Evolutionary conservation across 2,329 filamentous ascomycete species (phyloP).

Genomic region (Penicillium verrucosum): DNA sequence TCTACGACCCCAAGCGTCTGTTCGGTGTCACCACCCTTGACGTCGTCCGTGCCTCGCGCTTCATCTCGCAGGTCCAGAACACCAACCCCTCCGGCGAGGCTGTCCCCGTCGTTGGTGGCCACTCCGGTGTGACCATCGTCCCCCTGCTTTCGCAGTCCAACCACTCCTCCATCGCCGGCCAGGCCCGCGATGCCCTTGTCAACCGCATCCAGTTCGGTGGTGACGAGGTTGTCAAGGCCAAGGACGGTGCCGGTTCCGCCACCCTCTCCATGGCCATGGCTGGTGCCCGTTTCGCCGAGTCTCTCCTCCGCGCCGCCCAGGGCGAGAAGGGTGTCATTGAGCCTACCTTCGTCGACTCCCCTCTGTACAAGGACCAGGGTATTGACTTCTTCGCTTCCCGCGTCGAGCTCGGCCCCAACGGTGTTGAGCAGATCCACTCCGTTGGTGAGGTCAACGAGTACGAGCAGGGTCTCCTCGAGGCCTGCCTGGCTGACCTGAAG

Average conservation of each 20-base stretch:
- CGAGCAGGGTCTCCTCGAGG: slow-evolving; percentile 88
- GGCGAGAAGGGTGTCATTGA: slow-evolving; percentile 94
- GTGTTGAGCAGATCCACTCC: slow-evolving; percentile 88
- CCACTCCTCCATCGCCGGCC: slow-evolving; percentile 77
- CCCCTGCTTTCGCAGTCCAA: slow-evolving; percentile 93
- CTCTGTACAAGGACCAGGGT: slow-evolving; percentile 97
- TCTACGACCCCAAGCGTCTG: slow-evolving; percentile 99
- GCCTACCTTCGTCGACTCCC: slow-evolving; percentile 95
- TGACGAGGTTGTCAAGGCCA: slow-evolving; percentile 98
- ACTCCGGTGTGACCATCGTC: slow-evolving; percentile 97
- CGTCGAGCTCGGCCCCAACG: slow-evolving; percentile 93
- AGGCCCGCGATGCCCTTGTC: slow-evolving; percentile 72
- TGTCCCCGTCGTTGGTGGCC: slow-evolving; percentile 93
- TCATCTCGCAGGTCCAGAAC: slow-evolving; percentile 90
- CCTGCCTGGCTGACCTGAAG: slow-evolving; percentile 65
- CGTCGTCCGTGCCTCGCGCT: slow-evolving; percentile 94
- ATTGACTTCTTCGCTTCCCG: slow-evolving; percentile 94
- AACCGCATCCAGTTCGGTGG: slow-evolving; percentile 97
- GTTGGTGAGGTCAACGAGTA: slow-evolving; percentile 78
- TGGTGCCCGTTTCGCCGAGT: slow-evolving; percentile 80
- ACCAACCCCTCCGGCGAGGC: slow-evolving; percentile 90
- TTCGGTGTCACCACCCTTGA: slow-evolving; percentile 99
- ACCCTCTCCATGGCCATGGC: slow-evolving; percentile 99
- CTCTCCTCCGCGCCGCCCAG: slow-evolving; percentile 84
- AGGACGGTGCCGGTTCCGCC: slow-evolving; percentile 94